Conservation (phyloP, 108 stramenopile genomes). For the Stephanodiscus triporus region DNA sequence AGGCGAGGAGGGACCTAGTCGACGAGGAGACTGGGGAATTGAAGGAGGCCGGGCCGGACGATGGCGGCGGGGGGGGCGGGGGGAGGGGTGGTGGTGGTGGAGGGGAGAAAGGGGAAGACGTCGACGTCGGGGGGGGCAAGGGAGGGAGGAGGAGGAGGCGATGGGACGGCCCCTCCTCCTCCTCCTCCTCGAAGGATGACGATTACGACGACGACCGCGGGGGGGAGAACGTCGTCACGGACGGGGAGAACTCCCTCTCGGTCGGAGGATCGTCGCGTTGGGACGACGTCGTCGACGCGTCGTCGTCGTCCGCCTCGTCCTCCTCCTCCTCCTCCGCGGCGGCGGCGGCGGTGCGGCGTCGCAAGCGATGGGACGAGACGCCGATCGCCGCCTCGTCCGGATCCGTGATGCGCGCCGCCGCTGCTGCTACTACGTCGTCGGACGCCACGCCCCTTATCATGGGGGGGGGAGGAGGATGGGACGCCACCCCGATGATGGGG, state of each 20-base stretch:
- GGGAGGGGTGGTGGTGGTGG: conserved; percentile 21
- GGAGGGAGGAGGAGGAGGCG: conserved; percentile 62
- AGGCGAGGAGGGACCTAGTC: conserved; percentile 62
- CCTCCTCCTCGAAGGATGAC: conserved; percentile 12
- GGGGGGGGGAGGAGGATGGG: conserved; percentile 62
- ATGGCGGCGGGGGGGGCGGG: conserved; percentile 15
- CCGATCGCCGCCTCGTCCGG: conserved; percentile 58
- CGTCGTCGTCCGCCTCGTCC: no score
- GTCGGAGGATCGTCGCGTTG: conserved; percentile 58
- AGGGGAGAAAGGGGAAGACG: neutral
- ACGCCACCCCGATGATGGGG: conserved; percentile 75
- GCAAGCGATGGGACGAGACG: conserved; percentile 94
- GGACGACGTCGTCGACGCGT: conserved; percentile 79
- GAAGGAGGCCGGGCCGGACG: neutral
- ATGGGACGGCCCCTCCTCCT: conserved; percentile 74
- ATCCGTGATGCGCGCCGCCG: conserved; percentile 1
- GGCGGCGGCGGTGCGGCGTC: conserved; percentile 48
- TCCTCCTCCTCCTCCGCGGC: conserved; percentile 19
- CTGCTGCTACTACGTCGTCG: conserved; percentile 39
- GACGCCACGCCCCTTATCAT: conserved; percentile 63
- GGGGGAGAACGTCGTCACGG: conserved; percentile 61
- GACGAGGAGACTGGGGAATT: conserved; percentile 47
- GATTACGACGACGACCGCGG: conserved; percentile 24
- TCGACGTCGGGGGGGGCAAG: conserved; percentile 34
- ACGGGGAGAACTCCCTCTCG: conserved; percentile 54